Base-by-base conservation (phyloP, 2,329 filamentous ascomycete genomes). In the Alternaria arborescens region DNA sequence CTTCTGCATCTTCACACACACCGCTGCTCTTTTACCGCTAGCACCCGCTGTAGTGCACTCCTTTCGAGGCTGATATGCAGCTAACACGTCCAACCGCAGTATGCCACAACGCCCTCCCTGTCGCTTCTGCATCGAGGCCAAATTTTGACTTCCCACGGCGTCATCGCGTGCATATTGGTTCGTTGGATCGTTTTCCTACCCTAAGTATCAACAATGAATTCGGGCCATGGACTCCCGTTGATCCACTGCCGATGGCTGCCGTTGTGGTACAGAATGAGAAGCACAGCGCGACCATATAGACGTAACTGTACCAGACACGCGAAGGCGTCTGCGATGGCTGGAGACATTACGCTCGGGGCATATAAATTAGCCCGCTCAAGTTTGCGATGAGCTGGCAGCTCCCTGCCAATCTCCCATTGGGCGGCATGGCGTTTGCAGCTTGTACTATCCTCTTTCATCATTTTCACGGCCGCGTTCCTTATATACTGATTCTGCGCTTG, bases 401-500 rank as follows among this genome's bases (percentile, higher is more conserved):
- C 65, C 65, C 68, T 76, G 72, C 66, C 65, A 55, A 46, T 55
- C 18, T 65, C 61, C 65, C 52, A 78, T 78, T 78, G 76, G 76
- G 57, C 55, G 28, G 52, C 24, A 47, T 55, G 56, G 66, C 65
- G 62, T 71, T 67, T 66, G 60, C 68, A 66, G 62, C 67, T 68
- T 71, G 70, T 70, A 71, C 75, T 68, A 67, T 72, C 61, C 60
- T 69, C 71, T 64, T 66, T 62, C 52, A 67, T 64, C 58, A 67
- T 66, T 68, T 66, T 58, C 66, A 59, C 64, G 65, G 61, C 67
- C 70, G 66, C 66, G 63, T 64, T 60, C 69, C 57, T 70, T 77
- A 76, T 77, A 76, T 78, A 77, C 71, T 70, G 65, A 58, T 71
- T 66, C 69, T 69, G 67, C 73, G 74, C 75, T 69, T 76, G 71